Evolutionary conservation across 129 eudicot genomes (phyloP).

Genomic region (Flaveria robusta): DNA sequence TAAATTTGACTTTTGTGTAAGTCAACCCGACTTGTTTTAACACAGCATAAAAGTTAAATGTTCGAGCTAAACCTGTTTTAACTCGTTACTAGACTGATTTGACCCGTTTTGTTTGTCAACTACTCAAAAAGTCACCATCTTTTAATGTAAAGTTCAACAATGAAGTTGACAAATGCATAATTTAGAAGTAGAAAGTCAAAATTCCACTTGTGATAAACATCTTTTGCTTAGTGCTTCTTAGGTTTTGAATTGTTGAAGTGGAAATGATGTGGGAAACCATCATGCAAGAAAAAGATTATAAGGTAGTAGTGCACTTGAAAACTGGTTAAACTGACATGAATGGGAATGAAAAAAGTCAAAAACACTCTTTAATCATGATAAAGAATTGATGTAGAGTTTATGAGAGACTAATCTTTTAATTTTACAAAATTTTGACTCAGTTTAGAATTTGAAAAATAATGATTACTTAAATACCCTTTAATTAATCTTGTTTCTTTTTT

Average conservation of each 20-base stretch:
- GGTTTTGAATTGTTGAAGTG: slow-evolving; percentile 35
- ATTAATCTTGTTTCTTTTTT: background rate
- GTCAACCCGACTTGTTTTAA: background rate
- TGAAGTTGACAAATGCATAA: slow-evolving; percentile 22
- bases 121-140: slow-evolving; percentile 7
- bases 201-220: slow-evolving; percentile 37
- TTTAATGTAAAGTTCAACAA: background rate
- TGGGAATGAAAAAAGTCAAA: background rate
- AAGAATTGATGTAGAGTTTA: slow-evolving; percentile 1
- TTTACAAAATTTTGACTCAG: background rate
- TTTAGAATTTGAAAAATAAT: background rate
- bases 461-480: background rate
- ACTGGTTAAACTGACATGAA: slow-evolving; percentile 17
- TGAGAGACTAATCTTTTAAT: background rate
- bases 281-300: slow-evolving; percentile 4
- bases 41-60: background rate
- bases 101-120: background rate
- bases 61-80: background rate
- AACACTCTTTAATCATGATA: slow-evolving; percentile 9
- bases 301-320: slow-evolving; percentile 20
- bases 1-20: background rate
- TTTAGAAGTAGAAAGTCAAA: slow-evolving; percentile 33
- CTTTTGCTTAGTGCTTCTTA: slow-evolving; percentile 35
- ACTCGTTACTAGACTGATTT: background rate
- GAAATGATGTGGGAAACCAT: slow-evolving; percentile 40